Base-by-base conservation (phyloP, 2,329 filamentous ascomycete genomes). In the Fusarium agapanthi region DNA sequence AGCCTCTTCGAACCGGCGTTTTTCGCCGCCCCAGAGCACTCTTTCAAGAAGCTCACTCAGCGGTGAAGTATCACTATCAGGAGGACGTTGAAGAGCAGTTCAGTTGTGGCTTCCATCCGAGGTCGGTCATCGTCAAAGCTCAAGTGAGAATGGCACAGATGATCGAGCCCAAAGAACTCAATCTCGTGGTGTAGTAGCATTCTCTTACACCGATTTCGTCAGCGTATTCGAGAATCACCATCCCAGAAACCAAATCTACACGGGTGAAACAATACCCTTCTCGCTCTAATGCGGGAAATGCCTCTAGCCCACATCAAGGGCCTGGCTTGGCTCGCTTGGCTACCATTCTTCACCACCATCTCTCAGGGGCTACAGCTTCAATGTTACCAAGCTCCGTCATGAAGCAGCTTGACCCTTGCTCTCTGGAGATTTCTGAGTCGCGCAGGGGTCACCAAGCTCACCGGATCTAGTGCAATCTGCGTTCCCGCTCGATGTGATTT, bases 1-100 rank as follows among this genome's bases (percentile, higher is more conserved):
- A 86, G 80, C 75, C 67, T 66, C 59, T 60, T 45, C 7, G 51
- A 65, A 37, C 67, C 51, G 53, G 67, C 48, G 40, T 22, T 64
- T 30, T 51, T 50, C 38, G 28, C 24, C 26, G 45, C 37, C 47
- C 37, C 24, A 34, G 53, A 47, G 61, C 57, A 59, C n/a, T 51
- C 53, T 32, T 50, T 68, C 35, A 32, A 68, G 56, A 53, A 63
- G 43, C n/a, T 53, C 57, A 50, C n/a, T 35, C 28, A 56, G 35
- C 41, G 32, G 41, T 50, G 45, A 59, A 41, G 13, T 60, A 41
- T 37, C 53, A 58, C 47, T 60, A 55, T 51, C 30, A 44, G 22
- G 41, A 50, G 20, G 30, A 34, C 18, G 30, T n/a, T 24, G 41
- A 44, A 38, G 41, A 38, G 28, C 20, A 26, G 48, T 51, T 35